Evolutionary conservation across 345 rosid genomes (phyloP), one percentile per base, ranked within the genome.

Genomic region (Camelina laxa): DNA sequence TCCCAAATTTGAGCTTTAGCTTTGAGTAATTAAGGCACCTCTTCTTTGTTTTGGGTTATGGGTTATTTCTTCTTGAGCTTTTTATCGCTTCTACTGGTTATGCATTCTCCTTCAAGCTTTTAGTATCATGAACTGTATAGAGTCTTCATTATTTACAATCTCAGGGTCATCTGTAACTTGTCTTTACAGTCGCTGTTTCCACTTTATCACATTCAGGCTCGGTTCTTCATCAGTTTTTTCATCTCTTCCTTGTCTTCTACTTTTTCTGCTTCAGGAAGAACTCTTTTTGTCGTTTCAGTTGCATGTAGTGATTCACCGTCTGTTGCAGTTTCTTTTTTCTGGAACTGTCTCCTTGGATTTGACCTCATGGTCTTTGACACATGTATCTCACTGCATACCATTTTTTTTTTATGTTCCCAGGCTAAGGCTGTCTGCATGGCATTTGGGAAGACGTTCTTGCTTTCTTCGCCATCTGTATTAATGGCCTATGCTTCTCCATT

Each of bases 21-120:
- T 73, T 54, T 73, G 64, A 14, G 9, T 5, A 55, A 31, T 15
- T 45, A 55, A 73, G 57, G 55, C 27, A 30, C 71, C 77, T n/a
- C n/a, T n/a, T n/a, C n/a, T n/a, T n/a, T n/a, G n/a, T n/a, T n/a
- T n/a, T n/a, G n/a, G n/a, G n/a, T n/a, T n/a, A n/a, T n/a, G n/a
- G n/a, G n/a, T n/a, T n/a, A n/a, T n/a, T n/a, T n/a, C n/a, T n/a
- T n/a, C n/a, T n/a, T n/a, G n/a, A 27, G 35, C 9, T 0, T 41
- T 53, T 41, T 0, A 41, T 4, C 53, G 62, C 16, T 39, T 62
- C 63, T 8, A 72, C 54, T 62, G 55, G 54, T 53, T 71, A 39
- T 49, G 1, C 67, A 58, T 10, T 14, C 48, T 58, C 74, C 66
- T 71, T 60, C 15, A 24, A 49, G 41, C 27, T 71, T 49, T 36